Conservation (phyloP, 768 basidiomycete species). For the Mycena floridula region DNA sequence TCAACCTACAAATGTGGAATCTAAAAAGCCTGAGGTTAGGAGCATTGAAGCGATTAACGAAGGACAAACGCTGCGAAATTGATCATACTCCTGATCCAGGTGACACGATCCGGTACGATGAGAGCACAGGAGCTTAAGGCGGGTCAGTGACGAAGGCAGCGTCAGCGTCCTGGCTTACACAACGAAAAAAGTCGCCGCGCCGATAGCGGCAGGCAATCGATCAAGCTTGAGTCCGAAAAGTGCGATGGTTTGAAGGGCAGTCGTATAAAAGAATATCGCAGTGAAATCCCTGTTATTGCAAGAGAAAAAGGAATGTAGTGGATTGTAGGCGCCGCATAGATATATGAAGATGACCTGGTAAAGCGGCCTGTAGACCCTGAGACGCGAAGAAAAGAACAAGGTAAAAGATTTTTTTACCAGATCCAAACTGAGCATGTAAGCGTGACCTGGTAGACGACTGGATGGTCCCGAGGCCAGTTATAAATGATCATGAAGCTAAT, state of each 20-base stretch:
- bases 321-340: slow-evolving; percentile 35
- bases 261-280: slow-evolving; percentile 42
- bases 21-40: no score
- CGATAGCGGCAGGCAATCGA: slow-evolving; percentile 58
- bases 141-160: neutral
- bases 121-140: slow-evolving; percentile 11
- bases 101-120: slow-evolving; percentile 29
- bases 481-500: slow-evolving; percentile 53
- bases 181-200: slow-evolving; percentile 48
- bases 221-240: slow-evolving; percentile 67
- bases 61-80: slow-evolving; percentile 70
- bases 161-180: slow-evolving; percentile 31
- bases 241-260: slow-evolving; percentile 58
- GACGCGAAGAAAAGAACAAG: slow-evolving; percentile 48
- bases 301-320: slow-evolving; percentile 17
- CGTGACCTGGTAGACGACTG: slow-evolving; percentile 54
- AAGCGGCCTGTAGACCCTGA: slow-evolving; percentile 25
- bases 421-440: slow-evolving; percentile 55
- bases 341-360: slow-evolving; percentile 18
- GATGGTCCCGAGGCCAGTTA: slow-evolving; percentile 64
- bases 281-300: slow-evolving; percentile 41
- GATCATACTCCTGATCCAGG: slow-evolving; percentile 41
- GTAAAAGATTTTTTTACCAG: slow-evolving; percentile 64
- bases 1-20: slow-evolving; percentile 60
- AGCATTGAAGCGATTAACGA: no score